Evolutionary conservation across 2,329 filamentous ascomycete species (phyloP), one percentile per base, ranked within the genome.

Genomic region (Seiridium cupressi): DNA sequence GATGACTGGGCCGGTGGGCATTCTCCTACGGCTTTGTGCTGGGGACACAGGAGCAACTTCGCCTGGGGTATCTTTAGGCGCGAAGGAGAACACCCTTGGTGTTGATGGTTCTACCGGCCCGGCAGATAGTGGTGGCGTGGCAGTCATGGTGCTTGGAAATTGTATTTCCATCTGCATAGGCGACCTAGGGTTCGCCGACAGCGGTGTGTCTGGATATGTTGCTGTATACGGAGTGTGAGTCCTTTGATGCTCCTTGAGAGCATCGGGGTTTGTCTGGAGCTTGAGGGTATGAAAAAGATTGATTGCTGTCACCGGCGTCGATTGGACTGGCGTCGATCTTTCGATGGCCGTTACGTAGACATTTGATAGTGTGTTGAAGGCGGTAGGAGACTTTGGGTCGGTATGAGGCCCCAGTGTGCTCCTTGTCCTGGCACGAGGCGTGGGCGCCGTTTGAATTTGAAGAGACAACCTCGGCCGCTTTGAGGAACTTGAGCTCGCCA

Each of bases 281-380:
- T 71, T 75, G 48, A 78, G 70, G 34, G 72, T 65, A 26, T 74
- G 73, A 44, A 68, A 73, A 44, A 77, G 77, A 64, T 80, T 79
- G 70, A 84, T 82, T 57, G 82, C 79, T 2, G 79, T 82, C 53
- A 82, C 68, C 6, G 82, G 79, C 44, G 81, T 78, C 40, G 77
- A 70, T 47, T 78, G 77, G 42, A 76, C 66, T 3, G 83, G 81
- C 1, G 83, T 81, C 35, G 83, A 80, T 62, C 84, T 81, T 71
- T 86, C 85, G 57, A 89, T 86, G 62, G 85, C 83, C 3, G 83
- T 84, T 34, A 83, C 81, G 67, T 89, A 89, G 62, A 85, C 82
- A 72, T 89, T 89, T 58, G 85, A 87, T 44, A 89, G 79, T 2
- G 86, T 89, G 73, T 89, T 89, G 75, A 88, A 87, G 31, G 84